Evolutionary conservation across 2,329 filamentous ascomycete genomes (phyloP).

Genomic region (Paraphaeosphaeria sporulosa): DNA sequence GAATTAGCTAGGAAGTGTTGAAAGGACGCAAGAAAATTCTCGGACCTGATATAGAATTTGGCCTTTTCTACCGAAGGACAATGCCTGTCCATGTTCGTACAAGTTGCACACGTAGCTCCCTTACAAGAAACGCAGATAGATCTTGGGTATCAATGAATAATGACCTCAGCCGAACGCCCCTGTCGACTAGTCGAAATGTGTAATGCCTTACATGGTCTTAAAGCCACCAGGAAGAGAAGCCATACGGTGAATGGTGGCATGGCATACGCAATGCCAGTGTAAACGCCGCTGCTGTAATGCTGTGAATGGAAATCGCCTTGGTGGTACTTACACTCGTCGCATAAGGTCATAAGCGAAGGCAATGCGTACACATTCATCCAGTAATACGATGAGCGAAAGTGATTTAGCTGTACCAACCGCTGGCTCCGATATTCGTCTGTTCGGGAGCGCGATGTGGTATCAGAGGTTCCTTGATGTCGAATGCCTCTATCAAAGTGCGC

Average conservation of each 20-base stretch:
- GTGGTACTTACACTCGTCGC: neutral
- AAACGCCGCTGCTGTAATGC: neutral
- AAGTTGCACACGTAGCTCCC: neutral
- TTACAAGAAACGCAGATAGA: neutral
- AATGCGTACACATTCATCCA: too few relatives aligned
- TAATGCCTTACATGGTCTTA: neutral
- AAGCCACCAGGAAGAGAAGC: neutral
- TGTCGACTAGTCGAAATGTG: neutral
- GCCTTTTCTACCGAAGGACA: neutral
- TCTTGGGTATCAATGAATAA: conserved; percentile 9
- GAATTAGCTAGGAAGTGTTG: neutral
- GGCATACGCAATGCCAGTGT: neutral
- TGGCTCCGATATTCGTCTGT: conserved; percentile 30
- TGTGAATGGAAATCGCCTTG: neutral
- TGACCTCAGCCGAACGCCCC: neutral
- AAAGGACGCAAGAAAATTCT: neutral
- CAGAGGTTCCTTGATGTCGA: conserved; percentile 78
- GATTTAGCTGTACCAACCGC: conserved; percentile 37
- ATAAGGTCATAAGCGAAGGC: neutral
- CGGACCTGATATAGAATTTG: neutral
- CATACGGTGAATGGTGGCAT: too few relatives aligned
- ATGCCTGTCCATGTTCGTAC: neutral
- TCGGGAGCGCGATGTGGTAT: conserved; percentile 75
- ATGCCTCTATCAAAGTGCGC: conserved; percentile 77
- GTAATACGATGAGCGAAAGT: neutral